Evolutionary conservation across 1,139 yeast species (phyloP), one percentile per base, ranked within the genome.

Genomic region (Arxiozyma slooffiae): DNA sequence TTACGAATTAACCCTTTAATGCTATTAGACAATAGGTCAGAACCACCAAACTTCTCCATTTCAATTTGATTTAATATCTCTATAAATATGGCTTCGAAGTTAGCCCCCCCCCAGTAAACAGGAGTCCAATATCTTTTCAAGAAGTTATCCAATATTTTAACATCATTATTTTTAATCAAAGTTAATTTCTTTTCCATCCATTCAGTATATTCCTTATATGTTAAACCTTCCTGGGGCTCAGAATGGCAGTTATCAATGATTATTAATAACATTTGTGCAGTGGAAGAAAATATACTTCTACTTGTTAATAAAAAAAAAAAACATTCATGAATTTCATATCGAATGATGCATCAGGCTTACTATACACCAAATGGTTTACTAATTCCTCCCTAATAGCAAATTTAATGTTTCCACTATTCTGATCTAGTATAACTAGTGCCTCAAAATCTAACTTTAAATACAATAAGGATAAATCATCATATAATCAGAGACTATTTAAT

Each of bases 351-450:
- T 78, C 72, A 47, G 77, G 68, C 52, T 79, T 80, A 62, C 90
- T 96, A 61, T 84, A 87, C 0, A 96, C 87, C 53, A 92, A 73
- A 65, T 86, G 88, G 48, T 92, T 86, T 11, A 92, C 76, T 50
- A 92, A 70, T 0, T 96, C 96, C 49, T 78, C 81, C 51, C 80
- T 77, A 0, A 95, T 81, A 4, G 97, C 97, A 44, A 96, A 97
- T 62, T 85, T 84, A 48, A 90, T 76, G 48, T 75, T 75, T 2
- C 90, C 92, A 53, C 16, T 22, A 1, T 81, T 81, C 39, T 80
- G 71, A 58, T 89, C 95, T 59, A 80, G 80, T 21, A 87, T 73
- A 52, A 90, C 71, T 53, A 82, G 86, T 55, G 73, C 79, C 55
- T 85, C 95, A 49, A 81, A 81, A 57, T 86, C 95, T 23, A 88